Evolutionary conservation across 208 protist species (phyloP), one percentile per base, ranked within the genome.

Genomic region (Acanthamoeba castellanii): DNA sequence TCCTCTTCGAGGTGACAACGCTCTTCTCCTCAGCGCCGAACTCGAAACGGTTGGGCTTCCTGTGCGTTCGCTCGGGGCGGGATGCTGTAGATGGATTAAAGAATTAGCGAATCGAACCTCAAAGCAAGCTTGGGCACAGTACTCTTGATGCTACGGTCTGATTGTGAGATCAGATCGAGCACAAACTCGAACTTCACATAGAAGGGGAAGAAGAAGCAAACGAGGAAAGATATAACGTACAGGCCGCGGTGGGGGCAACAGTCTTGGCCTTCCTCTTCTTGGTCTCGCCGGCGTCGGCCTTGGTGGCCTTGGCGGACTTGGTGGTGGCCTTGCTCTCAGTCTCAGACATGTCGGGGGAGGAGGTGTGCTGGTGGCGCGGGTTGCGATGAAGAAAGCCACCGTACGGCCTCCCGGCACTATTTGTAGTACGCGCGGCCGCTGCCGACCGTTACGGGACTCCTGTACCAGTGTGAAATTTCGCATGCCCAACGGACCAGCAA

Each of bases 1-100:
- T 55, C 88, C 57, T 37, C 59, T 82, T 59, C 13, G 25, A 59
- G 57, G 47, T 55, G 45, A 89, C 47, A 7, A 34, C 50, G 18
- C 66, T 50, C 61, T 34, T 72, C 55, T 82, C 61, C 37, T 90
- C 68, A 45, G 47, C 52, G 47, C 76, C 70, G 30, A 95, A 91
- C 42, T 84, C 50, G 72, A 92, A 74, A 25, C 55, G 78, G 30
- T 70, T 92, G 64, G 90, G 42, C 52, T 37, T 34, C 59, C 30
- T 47, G 87, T 47, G 64, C 37, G 7, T 55, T 13, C 76, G 50
- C 11, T 20, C 20, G 25, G 70, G 70, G 30, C 61, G 47, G 9
- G 20, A 57, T 0, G 52, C 72, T 81, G 9, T 27, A n/a, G 13
- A 81, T 50, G 42, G 16, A 45, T n/a, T 42, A 7, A 81, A 81